Percentiles rank a stretch among this genome's conserved stretches.
These are phyloP conservation scores for Fusarium sarcochroum DNA, from an alignment of 2,329 filamentous ascomycete species.

Conservation along the genomic window DNA sequence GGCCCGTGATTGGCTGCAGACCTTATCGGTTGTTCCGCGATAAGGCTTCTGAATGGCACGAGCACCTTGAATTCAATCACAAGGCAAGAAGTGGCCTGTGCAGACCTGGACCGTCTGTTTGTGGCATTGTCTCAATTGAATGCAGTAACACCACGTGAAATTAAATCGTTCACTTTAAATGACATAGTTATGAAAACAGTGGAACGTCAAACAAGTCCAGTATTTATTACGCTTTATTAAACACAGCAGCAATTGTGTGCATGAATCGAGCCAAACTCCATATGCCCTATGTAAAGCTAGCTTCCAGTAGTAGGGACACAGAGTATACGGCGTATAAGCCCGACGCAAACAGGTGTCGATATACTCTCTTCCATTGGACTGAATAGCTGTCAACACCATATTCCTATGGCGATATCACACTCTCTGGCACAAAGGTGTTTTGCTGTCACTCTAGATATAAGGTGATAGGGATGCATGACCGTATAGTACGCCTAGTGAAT, in stretches of 20 bases:
- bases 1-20: slow-evolving; percentile 38
- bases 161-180: neutral
- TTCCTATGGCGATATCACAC: neutral
- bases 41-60: slow-evolving; percentile 38
- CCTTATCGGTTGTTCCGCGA: slow-evolving; percentile 46
- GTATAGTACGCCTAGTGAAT: slow-evolving; percentile 20
- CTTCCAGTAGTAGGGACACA: too few species aligned
- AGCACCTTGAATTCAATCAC: slow-evolving; percentile 26
- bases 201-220: too few species aligned
- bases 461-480: neutral
- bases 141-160: neutral
- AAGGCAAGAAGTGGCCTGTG: slow-evolving; percentile 17
- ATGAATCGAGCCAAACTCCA: too few species aligned
- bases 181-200: neutral
- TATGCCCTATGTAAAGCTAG: too few species aligned
- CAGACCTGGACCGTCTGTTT: neutral
- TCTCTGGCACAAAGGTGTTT: neutral
- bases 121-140: slow-evolving; percentile 3
- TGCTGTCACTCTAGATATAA: neutral
- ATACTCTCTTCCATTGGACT: too few species aligned
- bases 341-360: too few species aligned
- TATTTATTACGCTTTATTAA: too few species aligned
- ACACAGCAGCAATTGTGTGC: too few species aligned
- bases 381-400: neutral
- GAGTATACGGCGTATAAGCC: too few species aligned